Conservation (phyloP, 202 grass and related monocot species). For the Eragrostis tef region DNA sequence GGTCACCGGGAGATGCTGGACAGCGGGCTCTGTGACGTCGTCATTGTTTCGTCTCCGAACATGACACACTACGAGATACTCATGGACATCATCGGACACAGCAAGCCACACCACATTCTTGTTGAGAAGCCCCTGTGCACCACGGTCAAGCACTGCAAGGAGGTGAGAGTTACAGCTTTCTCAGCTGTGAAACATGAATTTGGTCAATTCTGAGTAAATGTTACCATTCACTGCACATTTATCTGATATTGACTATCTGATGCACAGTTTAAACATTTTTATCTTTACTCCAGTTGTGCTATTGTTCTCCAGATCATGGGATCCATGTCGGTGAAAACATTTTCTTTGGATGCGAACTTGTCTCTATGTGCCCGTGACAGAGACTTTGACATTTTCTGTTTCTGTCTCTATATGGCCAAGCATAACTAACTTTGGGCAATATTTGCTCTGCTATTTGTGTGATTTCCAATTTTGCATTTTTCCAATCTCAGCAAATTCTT, state of each 20-base stretch:
- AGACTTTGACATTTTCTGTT: neutral
- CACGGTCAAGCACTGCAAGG: conserved; percentile 71
- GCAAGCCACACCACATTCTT: conserved; percentile 73
- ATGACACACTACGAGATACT: conserved; percentile 93
- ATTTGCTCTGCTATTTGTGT: neutral
- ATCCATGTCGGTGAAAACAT: neutral
- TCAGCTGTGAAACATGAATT: neutral
- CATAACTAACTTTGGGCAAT: neutral
- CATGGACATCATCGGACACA: conserved; percentile 74
- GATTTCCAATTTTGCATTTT: neutral
- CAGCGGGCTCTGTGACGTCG: conserved; percentile 76
- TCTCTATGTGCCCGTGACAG: neutral
- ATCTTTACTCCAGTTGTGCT: neutral
- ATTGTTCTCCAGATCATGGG: neutral
- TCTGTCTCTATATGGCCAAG: neutral
- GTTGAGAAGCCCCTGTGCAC: conserved; percentile 97
- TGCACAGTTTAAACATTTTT: neutral
- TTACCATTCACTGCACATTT: neutral
- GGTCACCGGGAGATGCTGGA: conserved; percentile 73
- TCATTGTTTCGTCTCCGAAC: conserved; percentile 83
- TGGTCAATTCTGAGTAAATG: neutral
- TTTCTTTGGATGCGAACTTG: conserved; percentile 1
- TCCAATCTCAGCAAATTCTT: conserved; percentile 22
- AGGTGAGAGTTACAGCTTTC: conserved; percentile 47
- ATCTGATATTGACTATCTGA: neutral